These are phyloP conservation scores for Podochytrium sp. DNA, from an alignment of 192 early-diverging fungal species.

Conservation along the genomic window DNA sequence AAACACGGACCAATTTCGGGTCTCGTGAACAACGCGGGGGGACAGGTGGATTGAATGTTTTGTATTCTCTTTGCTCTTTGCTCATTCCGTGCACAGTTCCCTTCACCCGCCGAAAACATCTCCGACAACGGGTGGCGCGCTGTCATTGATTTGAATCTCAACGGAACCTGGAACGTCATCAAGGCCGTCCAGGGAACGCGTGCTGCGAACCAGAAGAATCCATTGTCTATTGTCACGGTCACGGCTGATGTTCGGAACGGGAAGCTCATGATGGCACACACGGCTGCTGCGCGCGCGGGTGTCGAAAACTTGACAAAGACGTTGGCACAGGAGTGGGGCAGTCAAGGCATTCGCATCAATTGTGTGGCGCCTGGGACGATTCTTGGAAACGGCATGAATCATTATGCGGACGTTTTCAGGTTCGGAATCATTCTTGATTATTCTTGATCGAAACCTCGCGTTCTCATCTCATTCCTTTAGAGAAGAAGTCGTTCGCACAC, in stretches of 20 bases:
- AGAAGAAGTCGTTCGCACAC: not conserved
- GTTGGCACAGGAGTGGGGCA: constrained; percentile 54
- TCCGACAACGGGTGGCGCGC: constrained; percentile 38
- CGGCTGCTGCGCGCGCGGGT: constrained; percentile 56
- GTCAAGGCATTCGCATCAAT: constrained; percentile 54
- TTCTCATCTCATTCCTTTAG: not conserved
- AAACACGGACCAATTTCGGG: constrained; percentile 9
- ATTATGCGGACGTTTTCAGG: constrained; percentile 51
- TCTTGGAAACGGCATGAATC: constrained; percentile 54
- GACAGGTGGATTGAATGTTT: constrained; percentile 10
- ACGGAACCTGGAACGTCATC: constrained; percentile 56
- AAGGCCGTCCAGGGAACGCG: constrained; percentile 49
- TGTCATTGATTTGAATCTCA: constrained; percentile 57
- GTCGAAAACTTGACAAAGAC: constrained; percentile 61
- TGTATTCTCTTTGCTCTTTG: not conserved
- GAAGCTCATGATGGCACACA: constrained; percentile 33
- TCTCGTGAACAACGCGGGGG: constrained; percentile 39
- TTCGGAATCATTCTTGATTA: constrained; percentile 24
- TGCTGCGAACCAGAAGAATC: constrained; percentile 39
- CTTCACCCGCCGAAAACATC: constrained; percentile 32
- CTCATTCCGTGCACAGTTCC: not conserved
- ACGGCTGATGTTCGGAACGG: constrained; percentile 46
- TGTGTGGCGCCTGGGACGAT: constrained; percentile 59
- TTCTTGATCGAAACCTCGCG: not conserved
- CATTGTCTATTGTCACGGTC: constrained; percentile 49